Conservation (phyloP, 495 filamentous ascomycete genomes). For the Xylaria castorea region DNA sequence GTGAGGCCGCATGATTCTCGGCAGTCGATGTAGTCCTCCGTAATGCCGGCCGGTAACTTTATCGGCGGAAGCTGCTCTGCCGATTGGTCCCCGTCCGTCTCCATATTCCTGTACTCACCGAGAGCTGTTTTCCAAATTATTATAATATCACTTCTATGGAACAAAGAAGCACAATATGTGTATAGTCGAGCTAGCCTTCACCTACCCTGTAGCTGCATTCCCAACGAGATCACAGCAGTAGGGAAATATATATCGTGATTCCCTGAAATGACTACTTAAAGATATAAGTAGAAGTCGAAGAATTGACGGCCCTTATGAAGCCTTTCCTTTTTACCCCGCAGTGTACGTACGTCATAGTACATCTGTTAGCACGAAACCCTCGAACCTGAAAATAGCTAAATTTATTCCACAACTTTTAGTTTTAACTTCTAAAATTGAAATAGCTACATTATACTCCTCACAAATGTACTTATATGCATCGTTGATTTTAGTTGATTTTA, state of each 20-base stretch:
- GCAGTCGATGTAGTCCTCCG: constrained; percentile 58
- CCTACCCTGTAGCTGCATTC: not conserved
- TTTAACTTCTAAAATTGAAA: not conserved
- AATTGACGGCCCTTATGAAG: not conserved
- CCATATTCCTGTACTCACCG: not conserved
- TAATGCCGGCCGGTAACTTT: constrained; percentile 59
- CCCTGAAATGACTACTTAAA: not conserved
- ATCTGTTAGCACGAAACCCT: not conserved
- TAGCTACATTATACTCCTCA: not conserved
- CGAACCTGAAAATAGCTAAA: not conserved
- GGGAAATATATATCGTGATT: not conserved
- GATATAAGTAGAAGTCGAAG: not conserved
- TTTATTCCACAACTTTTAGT: not conserved
- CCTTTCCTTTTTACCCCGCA: not conserved
- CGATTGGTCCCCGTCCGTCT: not conserved
- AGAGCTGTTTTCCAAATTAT: not conserved
- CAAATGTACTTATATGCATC: not conserved
- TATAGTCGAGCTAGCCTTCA: not conserved
- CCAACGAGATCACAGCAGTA: not conserved
- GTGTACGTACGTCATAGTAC: not conserved
- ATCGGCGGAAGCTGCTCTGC: constrained; percentile 47
- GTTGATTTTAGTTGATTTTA: not conserved
- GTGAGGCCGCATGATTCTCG: constrained; percentile 54
- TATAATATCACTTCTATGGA: not conserved
- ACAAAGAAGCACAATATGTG: not conserved